Conservation (phyloP, 192 early-diverging fungal genomes). For the Allomyces javanicus region DNA sequence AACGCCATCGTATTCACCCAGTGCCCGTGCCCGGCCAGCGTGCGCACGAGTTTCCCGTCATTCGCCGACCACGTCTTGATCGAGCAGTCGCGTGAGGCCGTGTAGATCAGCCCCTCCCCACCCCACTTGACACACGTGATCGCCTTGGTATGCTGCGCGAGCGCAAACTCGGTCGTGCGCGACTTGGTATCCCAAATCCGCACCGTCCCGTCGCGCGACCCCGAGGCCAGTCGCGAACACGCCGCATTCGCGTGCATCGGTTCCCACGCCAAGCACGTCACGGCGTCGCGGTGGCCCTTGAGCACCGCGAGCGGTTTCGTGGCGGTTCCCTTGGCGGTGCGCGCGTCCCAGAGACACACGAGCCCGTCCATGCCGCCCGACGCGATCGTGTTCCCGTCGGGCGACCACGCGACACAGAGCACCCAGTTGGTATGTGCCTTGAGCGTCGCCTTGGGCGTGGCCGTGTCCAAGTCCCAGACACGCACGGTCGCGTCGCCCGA, state of each 20-base stretch:
- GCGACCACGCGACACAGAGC: conserved; percentile 78
- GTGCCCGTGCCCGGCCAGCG: conserved; percentile 80
- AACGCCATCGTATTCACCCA: conserved; percentile 91
- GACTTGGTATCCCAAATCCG: conserved; percentile 79
- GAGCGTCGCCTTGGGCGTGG: conserved; percentile 74
- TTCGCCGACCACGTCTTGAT: conserved; percentile 83
- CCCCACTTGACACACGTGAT: conserved; percentile 94
- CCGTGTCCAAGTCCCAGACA: conserved; percentile 92
- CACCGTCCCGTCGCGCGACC: conserved; percentile 84
- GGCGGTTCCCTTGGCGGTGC: neutral
- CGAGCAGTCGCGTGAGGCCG: conserved; percentile 78
- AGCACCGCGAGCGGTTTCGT: conserved; percentile 20
- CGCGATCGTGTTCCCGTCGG: conserved; percentile 62
- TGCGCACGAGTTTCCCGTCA: conserved; percentile 65
- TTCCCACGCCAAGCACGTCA: conserved; percentile 85
- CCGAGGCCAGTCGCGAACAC: conserved; percentile 62
- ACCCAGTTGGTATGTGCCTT: conserved; percentile 82
- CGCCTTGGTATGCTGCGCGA: conserved; percentile 77
- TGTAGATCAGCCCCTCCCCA: conserved; percentile 83
- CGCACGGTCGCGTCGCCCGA: conserved; percentile 86
- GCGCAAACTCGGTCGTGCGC: conserved; percentile 48
- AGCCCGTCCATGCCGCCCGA: conserved; percentile 90
- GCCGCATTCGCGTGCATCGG: conserved; percentile 67
- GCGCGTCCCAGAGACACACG: conserved; percentile 16
- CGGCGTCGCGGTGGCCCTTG: conserved; percentile 68